Evolutionary conservation across 495 filamentous ascomycete species (phyloP).

Genomic region (Pseudomonodictys pantanalensis): DNA sequence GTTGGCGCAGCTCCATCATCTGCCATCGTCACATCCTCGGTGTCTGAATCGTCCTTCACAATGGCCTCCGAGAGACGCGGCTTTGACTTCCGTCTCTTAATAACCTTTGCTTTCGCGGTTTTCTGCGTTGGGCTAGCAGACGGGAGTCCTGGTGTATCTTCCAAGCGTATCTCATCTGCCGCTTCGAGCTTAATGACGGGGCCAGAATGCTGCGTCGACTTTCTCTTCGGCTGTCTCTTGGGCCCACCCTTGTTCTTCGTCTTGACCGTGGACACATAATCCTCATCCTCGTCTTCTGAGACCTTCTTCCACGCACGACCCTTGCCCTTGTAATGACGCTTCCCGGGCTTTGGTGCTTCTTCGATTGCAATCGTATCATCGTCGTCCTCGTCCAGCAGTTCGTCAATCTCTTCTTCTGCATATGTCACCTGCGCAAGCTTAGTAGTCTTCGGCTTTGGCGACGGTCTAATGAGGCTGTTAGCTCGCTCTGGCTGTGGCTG

Average conservation of each 20-base stretch:
- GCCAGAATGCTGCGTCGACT: neutral
- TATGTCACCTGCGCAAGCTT: neutral
- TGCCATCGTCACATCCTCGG: neutral
- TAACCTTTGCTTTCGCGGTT: neutral
- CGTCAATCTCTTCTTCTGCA: neutral
- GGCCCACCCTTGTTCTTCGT: neutral
- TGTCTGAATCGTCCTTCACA: neutral
- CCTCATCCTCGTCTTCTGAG: neutral
- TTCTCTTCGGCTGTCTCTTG: neutral
- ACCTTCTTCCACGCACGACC: neutral
- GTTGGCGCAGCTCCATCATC: neutral
- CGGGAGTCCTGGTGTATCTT: neutral
- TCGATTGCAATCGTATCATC: neutral
- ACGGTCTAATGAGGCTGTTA: neutral
- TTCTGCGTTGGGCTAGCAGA: neutral
- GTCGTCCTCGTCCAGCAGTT: neutral
- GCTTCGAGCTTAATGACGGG: neutral
- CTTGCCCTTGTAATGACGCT: conserved; percentile 1
- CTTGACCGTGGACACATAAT: neutral
- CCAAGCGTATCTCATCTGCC: neutral
- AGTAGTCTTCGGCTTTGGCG: neutral
- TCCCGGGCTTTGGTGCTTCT: neutral
- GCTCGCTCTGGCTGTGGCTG: neutral
- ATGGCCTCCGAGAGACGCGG: neutral
- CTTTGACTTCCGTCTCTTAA: neutral